These are phyloP conservation scores for Metschnikowia proteae DNA, from an alignment of 805 yeast species.

Conservation along the genomic window DNA sequence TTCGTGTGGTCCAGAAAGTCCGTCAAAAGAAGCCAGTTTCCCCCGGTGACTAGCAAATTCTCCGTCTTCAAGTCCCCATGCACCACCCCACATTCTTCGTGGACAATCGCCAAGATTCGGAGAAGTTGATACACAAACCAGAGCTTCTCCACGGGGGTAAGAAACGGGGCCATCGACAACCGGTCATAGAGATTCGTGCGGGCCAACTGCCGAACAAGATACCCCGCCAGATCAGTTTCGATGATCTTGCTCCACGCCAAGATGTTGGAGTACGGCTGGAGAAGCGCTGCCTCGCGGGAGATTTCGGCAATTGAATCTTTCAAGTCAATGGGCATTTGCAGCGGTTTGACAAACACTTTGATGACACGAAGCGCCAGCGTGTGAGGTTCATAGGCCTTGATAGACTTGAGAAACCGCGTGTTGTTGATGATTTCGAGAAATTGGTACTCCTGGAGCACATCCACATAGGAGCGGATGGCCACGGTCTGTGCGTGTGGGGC, in stretches of 20 bases:
- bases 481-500: slow-evolving; percentile 92
- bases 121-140: slow-evolving; percentile 84
- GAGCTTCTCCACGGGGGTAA: slow-evolving; percentile 72
- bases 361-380: slow-evolving; percentile 67
- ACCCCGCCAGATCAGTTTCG: slow-evolving; percentile 91
- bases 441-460: slow-evolving; percentile 70
- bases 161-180: slow-evolving; percentile 79
- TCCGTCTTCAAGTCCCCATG: slow-evolving; percentile 95
- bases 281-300: slow-evolving; percentile 34
- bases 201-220: slow-evolving; percentile 77
- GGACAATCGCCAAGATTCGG: slow-evolving; percentile 59
- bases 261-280: slow-evolving; percentile 51
- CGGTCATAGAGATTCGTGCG: slow-evolving; percentile 84
- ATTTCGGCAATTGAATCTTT: slow-evolving; percentile 24
- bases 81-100: slow-evolving; percentile 48
- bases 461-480: slow-evolving; percentile 85
- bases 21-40: slow-evolving; percentile 80
- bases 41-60: slow-evolving; percentile 78
- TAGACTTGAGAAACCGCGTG: slow-evolving; percentile 80
- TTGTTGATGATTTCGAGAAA: slow-evolving; percentile 74
- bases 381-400: slow-evolving; percentile 64
- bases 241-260: slow-evolving; percentile 69
- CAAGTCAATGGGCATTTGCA: slow-evolving; percentile 26
- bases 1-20: slow-evolving; percentile 80
- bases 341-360: slow-evolving; percentile 79